phyloP scores from a whole-genome alignment of 768 basidiomycete species.

The Botryobasidium botryosum region DNA sequence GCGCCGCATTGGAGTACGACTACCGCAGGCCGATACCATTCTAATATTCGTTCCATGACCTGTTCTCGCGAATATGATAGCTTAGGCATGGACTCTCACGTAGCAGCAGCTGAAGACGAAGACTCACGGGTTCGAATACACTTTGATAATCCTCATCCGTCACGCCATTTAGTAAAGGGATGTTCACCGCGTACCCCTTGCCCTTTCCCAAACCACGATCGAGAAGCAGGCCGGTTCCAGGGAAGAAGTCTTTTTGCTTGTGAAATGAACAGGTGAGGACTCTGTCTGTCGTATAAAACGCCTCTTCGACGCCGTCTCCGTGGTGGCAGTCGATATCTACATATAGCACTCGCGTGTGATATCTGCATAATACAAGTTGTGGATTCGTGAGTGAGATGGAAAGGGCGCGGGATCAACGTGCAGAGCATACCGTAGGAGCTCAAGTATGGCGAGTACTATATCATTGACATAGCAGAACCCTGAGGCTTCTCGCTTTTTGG shows the following conservation, averaged over 20 bases:
- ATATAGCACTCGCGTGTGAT: slow-evolving; percentile 75
- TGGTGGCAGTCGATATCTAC: slow-evolving; percentile 98
- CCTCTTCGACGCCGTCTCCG: slow-evolving; percentile 97
- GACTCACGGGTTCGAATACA: slow-evolving; percentile 81
- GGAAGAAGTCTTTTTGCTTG: slow-evolving; percentile 93
- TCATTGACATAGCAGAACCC: slow-evolving; percentile 99
- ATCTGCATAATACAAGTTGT: slow-evolving; percentile 80
- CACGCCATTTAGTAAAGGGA: slow-evolving; percentile 87
- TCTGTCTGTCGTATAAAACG: slow-evolving; percentile 92
- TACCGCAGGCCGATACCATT: slow-evolving; percentile 73
- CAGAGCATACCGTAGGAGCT: slow-evolving; percentile 60
- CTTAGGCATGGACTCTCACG: background rate
- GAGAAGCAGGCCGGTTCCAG: slow-evolving; percentile 73
- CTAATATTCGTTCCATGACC: slow-evolving; percentile 73
- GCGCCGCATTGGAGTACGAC: slow-evolving; percentile 92
- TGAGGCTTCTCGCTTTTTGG: slow-evolving; percentile 96
- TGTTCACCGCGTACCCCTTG: slow-evolving; percentile 78
- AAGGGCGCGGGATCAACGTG: background rate
- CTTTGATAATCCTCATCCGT: slow-evolving; percentile 74
- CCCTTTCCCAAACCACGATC: slow-evolving; percentile 75
- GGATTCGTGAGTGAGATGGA: background rate
- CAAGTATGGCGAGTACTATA: slow-evolving; percentile 87
- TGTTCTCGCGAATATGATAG: slow-evolving; percentile 18
- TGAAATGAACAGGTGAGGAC: slow-evolving; percentile 98
- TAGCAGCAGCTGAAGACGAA: background rate